Base-by-base conservation (phyloP, 192 early-diverging fungal genomes). In the Gorgonomyces haynaldii region DNA sequence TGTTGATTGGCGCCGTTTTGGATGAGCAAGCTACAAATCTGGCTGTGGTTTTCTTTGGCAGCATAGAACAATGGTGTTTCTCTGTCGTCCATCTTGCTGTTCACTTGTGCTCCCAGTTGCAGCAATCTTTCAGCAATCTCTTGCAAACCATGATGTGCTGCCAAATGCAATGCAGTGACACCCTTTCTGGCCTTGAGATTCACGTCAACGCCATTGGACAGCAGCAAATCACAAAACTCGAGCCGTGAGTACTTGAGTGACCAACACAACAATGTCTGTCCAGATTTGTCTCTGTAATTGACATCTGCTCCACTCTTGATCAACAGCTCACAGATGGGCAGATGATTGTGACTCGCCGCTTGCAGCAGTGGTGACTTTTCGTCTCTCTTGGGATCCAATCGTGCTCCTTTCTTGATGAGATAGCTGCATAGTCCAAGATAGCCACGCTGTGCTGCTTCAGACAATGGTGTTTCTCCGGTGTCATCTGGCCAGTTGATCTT, bases 301-400 rank as follows among this genome's bases (percentile, higher is more conserved):
- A 51, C 28, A 6, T 36, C 30, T 25, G 13, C 21, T 42, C 65
- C 39, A 15, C 20, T 13, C 25, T 41, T 41, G 4, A 85, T 47
- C 21, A 90, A 56, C 27, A 74, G 62, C 25, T 63, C 53, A 0
- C 69, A 77, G 46, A 80, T 72, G 13, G 58, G 53, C 3, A 75
- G 50, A 42, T 78, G 65, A 1, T 84, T 84, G 16, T 66, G 61
- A 3, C 74, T 67, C 20, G 70, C 69, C 19, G 84, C 81, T 53
- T 89, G 87, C 59, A 86, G 88, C 23, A 91, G 69, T 2, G 85
- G 75, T 5, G 85, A 81, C 81, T n/a, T n/a, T n/a, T n/a, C n/a
- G n/a, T n/a, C n/a, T n/a, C n/a, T n/a, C n/a, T n/a, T n/a, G n/a
- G n/a, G n/a, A n/a, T n/a, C n/a, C n/a, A n/a, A n/a, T n/a, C n/a